Evolutionary conservation across 2,329 filamentous ascomycete genomes (phyloP), one percentile per base, ranked within the genome.

Genomic region (Fusarium verticillioides): DNA sequence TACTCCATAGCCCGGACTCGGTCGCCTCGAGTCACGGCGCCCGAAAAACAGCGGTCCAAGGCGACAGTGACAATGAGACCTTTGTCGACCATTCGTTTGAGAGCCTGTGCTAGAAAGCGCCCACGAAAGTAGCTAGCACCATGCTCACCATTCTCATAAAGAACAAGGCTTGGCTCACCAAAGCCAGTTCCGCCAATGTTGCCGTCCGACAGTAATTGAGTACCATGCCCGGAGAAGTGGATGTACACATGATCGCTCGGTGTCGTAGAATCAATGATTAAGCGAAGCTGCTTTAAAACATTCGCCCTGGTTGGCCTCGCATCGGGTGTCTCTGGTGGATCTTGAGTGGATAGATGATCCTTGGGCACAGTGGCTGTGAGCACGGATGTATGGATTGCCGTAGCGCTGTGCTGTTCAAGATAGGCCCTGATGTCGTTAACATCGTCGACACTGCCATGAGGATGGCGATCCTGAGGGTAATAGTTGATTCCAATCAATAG

Each of bases 161-260:
- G 49, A 0, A 52, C 49, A 19, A 52, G 16, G 0, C 32, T n/a
- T 0, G 36, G 0, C 49, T 52, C 49, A 2, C 49, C 49, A 1
- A 52, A 52, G 6, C 49, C 32, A 3, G 30, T 21, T 26, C 36
- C 49, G 12, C 49, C 49, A 15, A 26, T 3, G 4, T 26, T 52
- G 9, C 49, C n/a, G 0, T 52, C 32, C 0, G 49, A 26, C 16
- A n/a, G 49, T 6, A 36, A 23, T 36, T 26, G 49, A 11, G n/a
- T 6, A 0, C 49, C 49, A 3, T 52, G 49, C 1, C 49, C 49
- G 0, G 49, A 52, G 49, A 52, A 52, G 32, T 52, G 49, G 9
- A 52, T 26, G 5, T 52, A 36, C 0, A 52, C n/a, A 8, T 52
- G 49, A 36, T 52, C 49, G 9, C 49, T 30, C 0, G 49, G 18